These are phyloP conservation scores for Ocimum tenuiflorum DNA, from an alignment of 257 asterid species.

Conservation along the genomic window DNA sequence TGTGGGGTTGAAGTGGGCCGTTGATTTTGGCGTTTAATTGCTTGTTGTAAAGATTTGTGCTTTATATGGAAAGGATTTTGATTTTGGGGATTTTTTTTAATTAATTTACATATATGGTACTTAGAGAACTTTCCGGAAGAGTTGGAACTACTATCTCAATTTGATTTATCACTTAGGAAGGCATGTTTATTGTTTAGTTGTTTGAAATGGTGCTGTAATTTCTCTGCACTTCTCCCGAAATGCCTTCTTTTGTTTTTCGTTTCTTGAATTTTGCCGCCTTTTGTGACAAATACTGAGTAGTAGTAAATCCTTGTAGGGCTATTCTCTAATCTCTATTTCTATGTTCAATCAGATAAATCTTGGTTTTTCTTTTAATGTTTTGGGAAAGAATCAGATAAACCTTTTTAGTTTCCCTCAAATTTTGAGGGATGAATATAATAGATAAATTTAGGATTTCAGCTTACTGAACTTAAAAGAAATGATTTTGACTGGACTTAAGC, in stretches of 20 bases:
- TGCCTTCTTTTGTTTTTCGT: not conserved
- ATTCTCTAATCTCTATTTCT: not conserved
- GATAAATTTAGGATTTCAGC: not conserved
- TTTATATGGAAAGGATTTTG: slow-evolving; percentile 6
- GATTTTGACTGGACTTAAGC: too few species aligned
- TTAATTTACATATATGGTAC: not conserved
- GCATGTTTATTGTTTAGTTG: too few species aligned
- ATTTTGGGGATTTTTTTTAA: not conserved
- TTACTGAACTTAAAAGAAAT: not conserved
- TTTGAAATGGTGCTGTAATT: too few species aligned
- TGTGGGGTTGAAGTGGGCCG: not conserved
- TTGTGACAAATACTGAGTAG: not conserved
- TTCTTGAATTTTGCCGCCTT: not conserved
- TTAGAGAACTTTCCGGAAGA: not conserved
- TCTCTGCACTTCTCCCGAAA: not conserved
- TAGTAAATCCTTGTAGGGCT: not conserved
- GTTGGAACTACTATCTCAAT: not conserved
- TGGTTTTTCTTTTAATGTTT: too few species aligned
- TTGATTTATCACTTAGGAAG: not conserved
- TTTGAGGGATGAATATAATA: not conserved
- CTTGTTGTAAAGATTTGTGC: slow-evolving; percentile 2
- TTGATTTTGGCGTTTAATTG: not conserved
- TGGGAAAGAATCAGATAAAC: not conserved
- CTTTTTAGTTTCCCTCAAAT: not conserved
- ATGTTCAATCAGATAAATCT: not conserved